Conservation (phyloP, 176 grass and related monocot species). For the Triticum monococcum region DNA sequence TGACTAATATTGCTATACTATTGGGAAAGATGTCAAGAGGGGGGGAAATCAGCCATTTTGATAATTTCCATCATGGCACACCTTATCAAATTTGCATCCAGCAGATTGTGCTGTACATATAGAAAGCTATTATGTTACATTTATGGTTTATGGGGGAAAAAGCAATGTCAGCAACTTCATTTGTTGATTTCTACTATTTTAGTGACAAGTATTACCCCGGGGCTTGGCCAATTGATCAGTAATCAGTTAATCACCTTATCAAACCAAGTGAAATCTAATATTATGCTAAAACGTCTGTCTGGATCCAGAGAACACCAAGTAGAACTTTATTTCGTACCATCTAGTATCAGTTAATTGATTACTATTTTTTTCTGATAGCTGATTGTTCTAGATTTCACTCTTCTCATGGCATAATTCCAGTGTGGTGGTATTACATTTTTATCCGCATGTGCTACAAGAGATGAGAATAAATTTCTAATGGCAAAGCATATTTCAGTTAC, state of each 20-base stretch:
- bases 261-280: background rate
- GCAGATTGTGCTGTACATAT: background rate
- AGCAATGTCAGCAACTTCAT: background rate
- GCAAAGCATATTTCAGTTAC: background rate
- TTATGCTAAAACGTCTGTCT: background rate
- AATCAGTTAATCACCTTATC: background rate
- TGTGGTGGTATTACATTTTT: background rate
- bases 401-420: background rate
- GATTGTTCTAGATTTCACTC: background rate
- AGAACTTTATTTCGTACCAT: background rate
- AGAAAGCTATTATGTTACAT: background rate
- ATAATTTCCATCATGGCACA: too few species aligned
- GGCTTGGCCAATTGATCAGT: background rate
- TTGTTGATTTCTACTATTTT: background rate
- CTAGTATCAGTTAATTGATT: background rate
- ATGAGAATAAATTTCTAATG: background rate
- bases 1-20: background rate
- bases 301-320: background rate
- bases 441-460: background rate
- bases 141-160: background rate
- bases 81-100: background rate
- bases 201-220: background rate
- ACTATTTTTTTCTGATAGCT: background rate
- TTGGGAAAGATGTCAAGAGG: background rate
- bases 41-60: background rate